These are phyloP conservation scores for Helicostylum pulchrum DNA, from an alignment of 192 early-diverging fungal genomes.

Conservation along the genomic window DNA sequence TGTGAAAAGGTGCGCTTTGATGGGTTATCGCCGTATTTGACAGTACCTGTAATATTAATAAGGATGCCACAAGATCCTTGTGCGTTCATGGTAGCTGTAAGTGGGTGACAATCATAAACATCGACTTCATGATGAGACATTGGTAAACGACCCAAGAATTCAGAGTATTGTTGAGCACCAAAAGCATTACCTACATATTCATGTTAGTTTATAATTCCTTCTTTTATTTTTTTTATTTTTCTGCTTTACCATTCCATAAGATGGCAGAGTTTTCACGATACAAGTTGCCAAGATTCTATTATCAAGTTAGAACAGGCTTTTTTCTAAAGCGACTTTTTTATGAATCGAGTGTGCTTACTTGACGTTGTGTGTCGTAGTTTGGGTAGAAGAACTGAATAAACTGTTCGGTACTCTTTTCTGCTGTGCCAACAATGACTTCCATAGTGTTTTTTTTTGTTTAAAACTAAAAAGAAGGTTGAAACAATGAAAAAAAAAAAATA, in stretches of 20 bases:
- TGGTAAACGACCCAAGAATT: conserved; percentile 42
- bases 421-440: conserved; percentile 32
- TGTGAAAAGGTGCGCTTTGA: conserved; percentile 40
- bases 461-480: too few relatives aligned
- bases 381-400: conserved; percentile 48
- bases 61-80: conserved; percentile 42
- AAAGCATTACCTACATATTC: conserved; percentile 41
- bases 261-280: conserved; percentile 50
- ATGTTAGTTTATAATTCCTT: too few relatives aligned
- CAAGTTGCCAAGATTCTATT: conserved; percentile 36
- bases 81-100: conserved; percentile 35
- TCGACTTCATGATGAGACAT: conserved; percentile 40
- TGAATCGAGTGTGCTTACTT: conserved; percentile 27
- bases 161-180: conserved; percentile 42
- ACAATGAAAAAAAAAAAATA: too few relatives aligned
- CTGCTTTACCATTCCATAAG: conserved; percentile 50
- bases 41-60: conserved; percentile 44
- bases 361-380: conserved; percentile 40
- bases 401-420: conserved; percentile 46
- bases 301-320: neutral
- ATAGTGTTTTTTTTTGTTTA: neutral
- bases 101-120: conserved; percentile 49
- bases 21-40: conserved; percentile 45
- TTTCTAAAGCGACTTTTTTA: neutral
- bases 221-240: too few relatives aligned